Percentiles rank a stretch among this genome's conserved stretches.
These are phyloP conservation scores for Mycena belliarum DNA, from an alignment of 768 basidiomycete genomes.

Conservation along the genomic window DNA sequence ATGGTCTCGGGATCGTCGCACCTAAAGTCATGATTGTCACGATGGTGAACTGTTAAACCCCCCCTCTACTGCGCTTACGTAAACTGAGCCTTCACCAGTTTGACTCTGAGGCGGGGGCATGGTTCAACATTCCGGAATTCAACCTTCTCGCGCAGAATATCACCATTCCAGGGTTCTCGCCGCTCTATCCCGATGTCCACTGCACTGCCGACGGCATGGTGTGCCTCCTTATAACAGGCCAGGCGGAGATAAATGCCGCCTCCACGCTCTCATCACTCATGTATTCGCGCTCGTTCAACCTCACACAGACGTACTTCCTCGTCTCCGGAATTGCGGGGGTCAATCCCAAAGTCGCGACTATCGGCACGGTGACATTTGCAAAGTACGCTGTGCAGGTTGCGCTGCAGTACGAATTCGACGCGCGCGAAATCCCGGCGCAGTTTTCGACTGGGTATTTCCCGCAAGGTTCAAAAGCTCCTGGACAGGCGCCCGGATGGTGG, in stretches of 20 bases:
- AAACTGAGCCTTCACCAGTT: slow-evolving; percentile 9
- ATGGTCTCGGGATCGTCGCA: neutral
- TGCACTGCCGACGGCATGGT: slow-evolving; percentile 35
- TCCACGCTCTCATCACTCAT: slow-evolving; percentile 35
- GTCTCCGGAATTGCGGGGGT: slow-evolving; percentile 43
- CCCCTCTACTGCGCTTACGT: neutral
- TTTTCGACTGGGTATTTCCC: slow-evolving; percentile 38
- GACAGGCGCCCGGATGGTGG: slow-evolving; percentile 25
- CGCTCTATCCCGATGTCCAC: slow-evolving; percentile 37
- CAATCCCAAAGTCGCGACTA: slow-evolving; percentile 39
- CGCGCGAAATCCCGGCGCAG: slow-evolving; percentile 39
- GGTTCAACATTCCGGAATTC: slow-evolving; percentile 24
- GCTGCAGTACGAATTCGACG: slow-evolving; percentile 42
- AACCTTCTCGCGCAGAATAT: slow-evolving; percentile 33
- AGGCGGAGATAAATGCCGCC: slow-evolving; percentile 46
- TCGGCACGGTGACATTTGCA: slow-evolving; percentile 38
- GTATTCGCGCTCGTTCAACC: slow-evolving; percentile 35
- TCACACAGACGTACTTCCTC: slow-evolving; percentile 42
- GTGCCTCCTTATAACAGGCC: slow-evolving; percentile 40
- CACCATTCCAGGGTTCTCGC: slow-evolving; percentile 39
- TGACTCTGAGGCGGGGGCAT: slow-evolving; percentile 7
- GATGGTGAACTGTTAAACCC: neutral
- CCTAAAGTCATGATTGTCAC: slow-evolving; percentile 20
- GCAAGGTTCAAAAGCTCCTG: slow-evolving; percentile 30
- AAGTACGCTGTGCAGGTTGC: slow-evolving; percentile 40